These are phyloP conservation scores for Leccinum pellstonianum DNA, from an alignment of 768 basidiomycete species.

Conservation along the genomic window DNA sequence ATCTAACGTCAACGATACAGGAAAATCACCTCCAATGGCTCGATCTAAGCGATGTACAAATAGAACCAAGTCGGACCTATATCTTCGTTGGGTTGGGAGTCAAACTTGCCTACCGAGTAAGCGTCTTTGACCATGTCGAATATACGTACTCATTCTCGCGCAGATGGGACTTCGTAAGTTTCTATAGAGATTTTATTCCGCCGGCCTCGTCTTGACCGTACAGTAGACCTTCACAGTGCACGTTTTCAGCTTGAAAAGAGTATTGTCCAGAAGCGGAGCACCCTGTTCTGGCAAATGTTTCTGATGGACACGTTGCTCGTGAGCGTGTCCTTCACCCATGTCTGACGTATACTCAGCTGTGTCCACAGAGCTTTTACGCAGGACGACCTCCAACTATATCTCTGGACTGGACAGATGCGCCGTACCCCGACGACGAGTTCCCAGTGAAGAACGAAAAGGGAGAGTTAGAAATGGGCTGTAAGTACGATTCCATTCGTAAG, in stretches of 20 bases:
- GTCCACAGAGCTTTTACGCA: conserved; percentile 53
- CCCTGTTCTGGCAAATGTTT: conserved; percentile 72
- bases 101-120: conserved; percentile 58
- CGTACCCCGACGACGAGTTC: conserved; percentile 47
- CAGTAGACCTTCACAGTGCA: conserved; percentile 50
- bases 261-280: conserved; percentile 46
- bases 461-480: conserved; percentile 44
- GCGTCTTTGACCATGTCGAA: conserved; percentile 22
- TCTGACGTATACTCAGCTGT: neutral
- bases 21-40: conserved; percentile 47
- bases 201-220: neutral
- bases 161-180: conserved; percentile 55
- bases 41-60: conserved; percentile 53
- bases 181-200: neutral
- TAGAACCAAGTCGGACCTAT: conserved; percentile 51
- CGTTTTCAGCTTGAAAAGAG: conserved; percentile 57
- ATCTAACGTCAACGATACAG: conserved; percentile 22
- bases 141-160: neutral
- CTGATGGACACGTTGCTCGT: conserved; percentile 62
- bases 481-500: conserved; percentile 14
- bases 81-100: conserved; percentile 58
- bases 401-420: conserved; percentile 52
- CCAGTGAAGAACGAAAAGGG: conserved; percentile 35
- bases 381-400: conserved; percentile 61
- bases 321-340: conserved; percentile 11